Evolutionary conservation across 2,329 filamentous ascomycete genomes (phyloP).

Genomic region (Cladophialophora bantiana): DNA sequence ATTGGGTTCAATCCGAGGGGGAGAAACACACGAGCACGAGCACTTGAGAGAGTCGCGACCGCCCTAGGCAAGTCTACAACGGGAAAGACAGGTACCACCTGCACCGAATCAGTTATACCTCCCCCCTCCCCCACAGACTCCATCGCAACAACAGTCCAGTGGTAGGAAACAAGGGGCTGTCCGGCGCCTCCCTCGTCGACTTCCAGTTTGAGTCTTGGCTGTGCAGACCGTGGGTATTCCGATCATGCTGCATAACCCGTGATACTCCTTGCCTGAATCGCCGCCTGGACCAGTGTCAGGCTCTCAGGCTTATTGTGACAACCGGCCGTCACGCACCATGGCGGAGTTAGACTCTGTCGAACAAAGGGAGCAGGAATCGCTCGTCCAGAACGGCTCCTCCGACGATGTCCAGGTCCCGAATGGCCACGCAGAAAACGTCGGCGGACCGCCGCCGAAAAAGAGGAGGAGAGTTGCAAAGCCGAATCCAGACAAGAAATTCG

Average conservation of each 20-base stretch:
- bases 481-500: slow-evolving; percentile 64
- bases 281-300: slow-evolving; percentile 1
- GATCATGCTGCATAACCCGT: slow-evolving; percentile 23
- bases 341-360: slow-evolving; percentile 26
- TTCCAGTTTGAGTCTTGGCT: slow-evolving; percentile 11
- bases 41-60: background rate
- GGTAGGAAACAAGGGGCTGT: background rate
- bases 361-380: slow-evolving; percentile 26
- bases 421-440: slow-evolving; percentile 4
- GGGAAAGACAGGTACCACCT: background rate
- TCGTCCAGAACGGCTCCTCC: slow-evolving; percentile 21
- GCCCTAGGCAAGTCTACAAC: background rate
- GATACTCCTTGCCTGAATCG: slow-evolving; percentile 17
- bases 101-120: background rate
- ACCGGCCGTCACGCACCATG: slow-evolving; percentile 18
- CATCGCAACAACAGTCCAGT: background rate
- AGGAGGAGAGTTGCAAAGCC: slow-evolving; percentile 55
- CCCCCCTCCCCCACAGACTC: background rate
- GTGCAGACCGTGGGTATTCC: slow-evolving; percentile 2
- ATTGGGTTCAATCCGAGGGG: slow-evolving; percentile 3
- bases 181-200: background rate
- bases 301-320: slow-evolving; percentile 9
- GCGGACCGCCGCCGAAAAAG: slow-evolving; percentile 46
- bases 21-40: slow-evolving; percentile 4
- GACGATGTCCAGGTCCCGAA: slow-evolving; percentile 20